phyloP scores from a whole-genome alignment of 2,329 filamentous ascomycete species.

The Penicillium capsulatum region DNA sequence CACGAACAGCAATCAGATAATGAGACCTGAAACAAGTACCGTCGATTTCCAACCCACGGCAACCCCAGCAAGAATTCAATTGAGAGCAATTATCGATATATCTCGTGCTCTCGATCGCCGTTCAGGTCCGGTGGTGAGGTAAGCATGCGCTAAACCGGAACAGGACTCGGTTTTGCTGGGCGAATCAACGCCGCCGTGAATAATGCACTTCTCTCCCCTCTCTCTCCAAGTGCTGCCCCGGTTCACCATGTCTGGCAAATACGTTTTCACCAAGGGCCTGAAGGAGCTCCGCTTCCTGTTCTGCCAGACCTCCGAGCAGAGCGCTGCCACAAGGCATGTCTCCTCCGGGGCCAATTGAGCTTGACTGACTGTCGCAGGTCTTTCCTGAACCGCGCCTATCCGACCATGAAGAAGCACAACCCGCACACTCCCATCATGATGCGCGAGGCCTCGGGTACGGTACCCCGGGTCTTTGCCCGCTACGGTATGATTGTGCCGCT shows the following conservation, averaged over 20 bases:
- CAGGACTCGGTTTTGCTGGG: conserved; percentile 13
- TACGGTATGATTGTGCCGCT: conserved; percentile 63
- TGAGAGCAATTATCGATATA: too few species aligned
- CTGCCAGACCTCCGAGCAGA: conserved; percentile 90
- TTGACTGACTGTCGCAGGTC: conserved; percentile 53
- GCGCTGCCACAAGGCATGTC: conserved; percentile 77
- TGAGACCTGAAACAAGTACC: too few species aligned
- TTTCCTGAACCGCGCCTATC: conserved; percentile 87
- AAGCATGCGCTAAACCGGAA: conserved; percentile 22
- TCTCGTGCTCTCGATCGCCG: too few species aligned
- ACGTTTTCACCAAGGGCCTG: conserved; percentile 80
- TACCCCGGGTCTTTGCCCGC: conserved; percentile 84
- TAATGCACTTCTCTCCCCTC: conserved; percentile 13
- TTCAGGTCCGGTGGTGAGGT: conserved; percentile 24
- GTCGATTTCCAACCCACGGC: too few species aligned
- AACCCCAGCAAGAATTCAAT: too few species aligned
- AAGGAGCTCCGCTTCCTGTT: conserved; percentile 97
- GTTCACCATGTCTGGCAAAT: conserved; percentile 77
- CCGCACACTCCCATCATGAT: conserved; percentile 89
- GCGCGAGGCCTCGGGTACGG: conserved; percentile 79
- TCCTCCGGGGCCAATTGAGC: neutral
- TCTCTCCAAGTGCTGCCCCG: conserved; percentile 4
- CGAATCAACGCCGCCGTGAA: conserved; percentile 24
- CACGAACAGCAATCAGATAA: too few species aligned
- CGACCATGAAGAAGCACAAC: conserved; percentile 99